Evolutionary conservation across 805 yeast species (phyloP).

Genomic region (Ogataea pini): DNA sequence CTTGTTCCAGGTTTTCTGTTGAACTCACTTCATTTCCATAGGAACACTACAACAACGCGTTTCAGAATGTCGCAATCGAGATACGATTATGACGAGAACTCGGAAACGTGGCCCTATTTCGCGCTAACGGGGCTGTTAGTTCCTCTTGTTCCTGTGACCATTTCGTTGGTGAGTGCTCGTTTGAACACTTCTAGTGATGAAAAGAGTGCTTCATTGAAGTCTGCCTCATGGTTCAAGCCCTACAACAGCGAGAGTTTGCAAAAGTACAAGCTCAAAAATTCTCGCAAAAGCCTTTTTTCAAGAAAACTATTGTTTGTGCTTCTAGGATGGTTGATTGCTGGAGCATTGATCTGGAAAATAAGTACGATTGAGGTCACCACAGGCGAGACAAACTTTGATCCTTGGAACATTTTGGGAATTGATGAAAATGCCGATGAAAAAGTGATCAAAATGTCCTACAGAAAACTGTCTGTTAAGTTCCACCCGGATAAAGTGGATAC

Average conservation of each 20-base stretch:
- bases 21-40: background rate
- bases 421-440: slow-evolving; percentile 66
- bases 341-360: slow-evolving; percentile 41
- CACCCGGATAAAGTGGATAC: slow-evolving; percentile 92
- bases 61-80: slow-evolving; percentile 49
- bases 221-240: slow-evolving; percentile 34
- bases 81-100: slow-evolving; percentile 82
- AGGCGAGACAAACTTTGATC: slow-evolving; percentile 66
- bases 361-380: slow-evolving; percentile 48
- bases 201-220: slow-evolving; percentile 23
- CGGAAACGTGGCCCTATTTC: slow-evolving; percentile 94
- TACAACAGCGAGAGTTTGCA: slow-evolving; percentile 34
- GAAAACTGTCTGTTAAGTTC: slow-evolving; percentile 81
- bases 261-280: slow-evolving; percentile 31
- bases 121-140: slow-evolving; percentile 70
- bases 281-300: slow-evolving; percentile 39
- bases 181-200: slow-evolving; percentile 1
- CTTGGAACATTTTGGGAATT: slow-evolving; percentile 82
- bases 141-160: slow-evolving; percentile 58
- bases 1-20: background rate
- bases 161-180: slow-evolving; percentile 24
- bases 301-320: slow-evolving; percentile 31
- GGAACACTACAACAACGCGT: background rate
- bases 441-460: slow-evolving; percentile 77
- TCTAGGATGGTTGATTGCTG: slow-evolving; percentile 64